A percentile compares a stretch with the other conserved stretches of the same genome.
These are phyloP conservation scores for Saturnispora diversa DNA, from an alignment of 805 yeast genomes.

Conservation along the genomic window DNA sequence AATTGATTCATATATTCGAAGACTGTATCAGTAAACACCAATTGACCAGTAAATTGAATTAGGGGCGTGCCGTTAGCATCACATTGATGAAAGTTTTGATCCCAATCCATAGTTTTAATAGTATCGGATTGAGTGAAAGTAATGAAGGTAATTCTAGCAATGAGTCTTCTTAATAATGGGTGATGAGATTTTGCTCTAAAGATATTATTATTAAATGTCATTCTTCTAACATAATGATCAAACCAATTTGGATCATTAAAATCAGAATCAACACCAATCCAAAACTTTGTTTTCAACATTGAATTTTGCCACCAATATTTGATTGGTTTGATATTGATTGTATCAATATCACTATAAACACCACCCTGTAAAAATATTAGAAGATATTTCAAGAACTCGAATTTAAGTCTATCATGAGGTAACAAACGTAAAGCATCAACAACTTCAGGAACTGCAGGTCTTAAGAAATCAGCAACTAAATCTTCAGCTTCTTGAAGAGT, in stretches of 20 bases:
- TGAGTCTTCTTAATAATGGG: slow-evolving; percentile 28
- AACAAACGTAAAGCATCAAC: slow-evolving; percentile 41
- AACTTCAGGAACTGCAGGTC: slow-evolving; percentile 40
- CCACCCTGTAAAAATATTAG: slow-evolving; percentile 48
- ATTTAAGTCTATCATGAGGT: slow-evolving; percentile 43
- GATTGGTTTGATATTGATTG: slow-evolving; percentile 43
- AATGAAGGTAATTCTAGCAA: slow-evolving; percentile 28
- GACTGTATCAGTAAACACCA: slow-evolving; percentile 27
- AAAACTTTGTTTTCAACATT: slow-evolving; percentile 14
- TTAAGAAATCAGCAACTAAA: slow-evolving; percentile 25
- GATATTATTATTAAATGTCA: slow-evolving; percentile 24
- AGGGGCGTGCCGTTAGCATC: slow-evolving; percentile 29
- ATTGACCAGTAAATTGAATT: slow-evolving; percentile 28
- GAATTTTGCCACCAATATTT: slow-evolving; percentile 24
- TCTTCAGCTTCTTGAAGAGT: slow-evolving; percentile 27
- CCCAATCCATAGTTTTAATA: slow-evolving; percentile 25
- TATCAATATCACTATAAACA: slow-evolving; percentile 54
- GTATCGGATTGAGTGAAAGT: slow-evolving; percentile 23
- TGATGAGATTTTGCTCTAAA: slow-evolving; percentile 29
- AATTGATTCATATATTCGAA: slow-evolving; percentile 26
- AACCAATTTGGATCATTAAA: slow-evolving; percentile 26
- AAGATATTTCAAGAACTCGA: slow-evolving; percentile 50
- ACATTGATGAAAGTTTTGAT: slow-evolving; percentile 21
- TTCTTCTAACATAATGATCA: slow-evolving; percentile 24
- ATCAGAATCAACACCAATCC: slow-evolving; percentile 23